These are phyloP conservation scores for Globisporangium takayamanum DNA, from an alignment of 352 stramenopile genomes.

Conservation along the genomic window DNA sequence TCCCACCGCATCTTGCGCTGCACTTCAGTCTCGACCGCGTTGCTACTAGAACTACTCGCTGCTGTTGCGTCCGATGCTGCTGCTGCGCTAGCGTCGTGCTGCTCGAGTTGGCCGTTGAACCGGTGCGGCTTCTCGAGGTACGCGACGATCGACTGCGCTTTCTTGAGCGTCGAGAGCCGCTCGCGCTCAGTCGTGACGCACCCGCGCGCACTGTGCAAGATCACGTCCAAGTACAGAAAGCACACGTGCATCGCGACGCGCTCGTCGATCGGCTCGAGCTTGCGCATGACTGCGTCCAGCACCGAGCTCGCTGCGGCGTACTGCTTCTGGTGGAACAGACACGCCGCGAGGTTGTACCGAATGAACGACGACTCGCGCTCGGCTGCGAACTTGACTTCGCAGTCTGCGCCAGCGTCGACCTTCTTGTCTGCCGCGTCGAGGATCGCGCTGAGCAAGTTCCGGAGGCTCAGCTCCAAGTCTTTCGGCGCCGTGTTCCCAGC, in stretches of 20 bases:
- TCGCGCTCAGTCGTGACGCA: slow-evolving; percentile 79
- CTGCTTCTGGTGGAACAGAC: slow-evolving; percentile 87
- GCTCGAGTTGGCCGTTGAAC: slow-evolving; percentile 75
- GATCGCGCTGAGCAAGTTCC: slow-evolving; percentile 45
- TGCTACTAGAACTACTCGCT: slow-evolving; percentile 7
- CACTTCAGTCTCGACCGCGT: slow-evolving; percentile 34
- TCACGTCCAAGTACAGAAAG: slow-evolving; percentile 90
- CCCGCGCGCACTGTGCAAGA: slow-evolving; percentile 83
- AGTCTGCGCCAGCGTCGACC: slow-evolving; percentile 23
- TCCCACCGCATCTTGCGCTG: slow-evolving; percentile 58
- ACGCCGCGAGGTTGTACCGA: slow-evolving; percentile 88
- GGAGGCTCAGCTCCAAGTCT: slow-evolving; percentile 71
- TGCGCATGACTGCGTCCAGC: slow-evolving; percentile 82
- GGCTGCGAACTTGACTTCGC: slow-evolving; percentile 40
- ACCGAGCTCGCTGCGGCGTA: slow-evolving; percentile 83
- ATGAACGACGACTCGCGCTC: slow-evolving; percentile 84
- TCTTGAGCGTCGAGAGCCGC: slow-evolving; percentile 62
- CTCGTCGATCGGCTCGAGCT: slow-evolving; percentile 89
- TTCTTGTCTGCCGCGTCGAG: slow-evolving; percentile 36
- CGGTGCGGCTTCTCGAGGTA: slow-evolving; percentile 89
- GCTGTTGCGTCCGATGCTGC: slow-evolving; percentile 7
- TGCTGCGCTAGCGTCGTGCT: slow-evolving; percentile 25
- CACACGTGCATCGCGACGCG: slow-evolving; percentile 90
- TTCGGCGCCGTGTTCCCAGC: slow-evolving; percentile 48
- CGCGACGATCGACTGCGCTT: slow-evolving; percentile 79